These are phyloP conservation scores for Tilletia caries DNA, from an alignment of 1,284 basidiomycete species.

Conservation along the genomic window DNA sequence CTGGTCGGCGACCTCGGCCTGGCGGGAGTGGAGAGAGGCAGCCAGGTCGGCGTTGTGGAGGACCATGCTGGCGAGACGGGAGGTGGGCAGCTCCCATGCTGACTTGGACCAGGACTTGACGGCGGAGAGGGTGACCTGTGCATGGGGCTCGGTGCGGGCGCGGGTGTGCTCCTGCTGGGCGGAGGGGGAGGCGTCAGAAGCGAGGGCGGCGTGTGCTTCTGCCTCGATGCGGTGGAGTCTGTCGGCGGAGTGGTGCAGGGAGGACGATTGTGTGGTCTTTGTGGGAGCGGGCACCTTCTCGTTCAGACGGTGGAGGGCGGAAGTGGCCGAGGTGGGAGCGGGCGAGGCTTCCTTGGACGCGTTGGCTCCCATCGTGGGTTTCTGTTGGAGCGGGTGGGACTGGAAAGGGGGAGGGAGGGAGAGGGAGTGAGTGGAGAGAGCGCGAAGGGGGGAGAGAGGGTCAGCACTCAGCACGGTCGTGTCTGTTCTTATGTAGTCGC, in stretches of 20 bases:
- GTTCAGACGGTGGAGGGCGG: constrained; percentile 3
- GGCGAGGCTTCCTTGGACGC: constrained; percentile 1
- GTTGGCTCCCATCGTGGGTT: constrained; percentile 7
- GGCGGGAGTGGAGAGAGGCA: constrained; percentile 65
- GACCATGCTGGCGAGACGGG: constrained; percentile 74
- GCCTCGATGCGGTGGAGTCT: constrained; percentile 6
- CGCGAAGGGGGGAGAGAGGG: too few species aligned
- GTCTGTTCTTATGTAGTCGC: too few species aligned
- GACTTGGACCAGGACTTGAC: neutral
- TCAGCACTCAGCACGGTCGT: too few species aligned
- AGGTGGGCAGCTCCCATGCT: constrained; percentile 58
- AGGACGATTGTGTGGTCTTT: neutral
- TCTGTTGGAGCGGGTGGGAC: neutral
- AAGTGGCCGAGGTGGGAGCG: neutral
- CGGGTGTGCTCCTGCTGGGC: neutral
- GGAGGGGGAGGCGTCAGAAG: neutral
- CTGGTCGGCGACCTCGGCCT: constrained; percentile 65
- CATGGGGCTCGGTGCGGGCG: neutral
- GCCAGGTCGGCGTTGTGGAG: constrained; percentile 72
- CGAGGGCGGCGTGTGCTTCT: neutral
- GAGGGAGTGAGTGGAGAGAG: neutral
- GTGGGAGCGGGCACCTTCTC: constrained; percentile 1
- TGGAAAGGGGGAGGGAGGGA: neutral
- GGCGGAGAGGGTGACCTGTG: neutral
- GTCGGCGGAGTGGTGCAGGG: constrained; percentile 7